Percentiles rank a stretch among this genome's conserved stretches.
Conservation (phyloP, 805 yeast genomes). For the Candida xyloterini region DNA sequence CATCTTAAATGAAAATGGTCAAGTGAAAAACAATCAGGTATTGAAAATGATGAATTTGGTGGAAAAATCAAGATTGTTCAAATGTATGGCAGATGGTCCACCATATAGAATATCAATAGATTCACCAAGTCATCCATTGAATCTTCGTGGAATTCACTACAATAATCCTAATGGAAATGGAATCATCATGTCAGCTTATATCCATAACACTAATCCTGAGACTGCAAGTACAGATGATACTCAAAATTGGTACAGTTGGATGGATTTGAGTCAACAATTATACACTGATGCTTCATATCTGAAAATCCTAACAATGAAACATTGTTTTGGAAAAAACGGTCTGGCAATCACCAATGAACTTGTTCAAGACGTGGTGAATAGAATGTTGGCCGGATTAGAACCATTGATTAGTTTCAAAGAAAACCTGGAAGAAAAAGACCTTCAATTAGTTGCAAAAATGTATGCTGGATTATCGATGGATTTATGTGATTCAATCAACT, state of each 20-base stretch:
- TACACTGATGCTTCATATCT: conserved; percentile 39
- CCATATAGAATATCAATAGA: conserved; percentile 31
- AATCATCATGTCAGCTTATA: conserved; percentile 23
- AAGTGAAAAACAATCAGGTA: conserved; percentile 19
- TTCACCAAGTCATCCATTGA: conserved; percentile 32
- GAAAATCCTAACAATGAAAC: conserved; percentile 34
- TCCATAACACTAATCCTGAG: conserved; percentile 26
- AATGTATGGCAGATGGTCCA: conserved; percentile 27
- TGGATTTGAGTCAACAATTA: conserved; percentile 35
- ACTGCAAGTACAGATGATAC: conserved; percentile 22
- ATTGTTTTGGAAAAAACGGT: conserved; percentile 24
- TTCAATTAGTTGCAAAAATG: conserved; percentile 16
- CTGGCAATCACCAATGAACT: conserved; percentile 26
- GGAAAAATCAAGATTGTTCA: conserved; percentile 29
- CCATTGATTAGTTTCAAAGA: conserved; percentile 25
- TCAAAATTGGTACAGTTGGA: conserved; percentile 36
- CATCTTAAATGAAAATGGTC: conserved; percentile 23
- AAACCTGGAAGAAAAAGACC: conserved; percentile 16
- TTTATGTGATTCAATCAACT: conserved; percentile 16
- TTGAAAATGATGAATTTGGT: conserved; percentile 25
- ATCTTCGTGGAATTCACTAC: conserved; percentile 24
- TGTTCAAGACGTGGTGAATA: conserved; percentile 30
- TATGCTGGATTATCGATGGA: conserved; percentile 11
- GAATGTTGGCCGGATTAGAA: conserved; percentile 30
- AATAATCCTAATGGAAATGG: conserved; percentile 24